A percentile compares a stretch with the other conserved stretches of the same genome.
Conservation (phyloP, 495 filamentous ascomycete species). For the Extremus antarcticus region DNA sequence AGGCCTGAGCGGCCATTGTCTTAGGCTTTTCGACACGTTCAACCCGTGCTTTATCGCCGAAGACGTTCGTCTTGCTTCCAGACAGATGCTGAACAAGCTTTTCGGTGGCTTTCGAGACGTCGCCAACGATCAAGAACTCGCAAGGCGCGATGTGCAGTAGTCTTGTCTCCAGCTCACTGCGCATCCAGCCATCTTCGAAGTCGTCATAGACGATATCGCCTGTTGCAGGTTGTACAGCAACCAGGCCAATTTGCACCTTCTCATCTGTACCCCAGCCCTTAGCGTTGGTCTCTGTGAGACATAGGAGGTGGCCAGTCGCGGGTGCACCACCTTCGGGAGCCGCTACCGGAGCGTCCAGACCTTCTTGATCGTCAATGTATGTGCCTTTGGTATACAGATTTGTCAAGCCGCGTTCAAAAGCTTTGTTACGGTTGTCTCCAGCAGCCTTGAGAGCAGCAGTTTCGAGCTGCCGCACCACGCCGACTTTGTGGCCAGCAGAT, state of each 20-base stretch:
- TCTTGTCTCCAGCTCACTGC: slow-evolving; percentile 88
- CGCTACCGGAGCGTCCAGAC: slow-evolving; percentile 44
- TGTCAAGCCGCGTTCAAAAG: slow-evolving; percentile 85
- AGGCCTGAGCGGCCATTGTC: slow-evolving; percentile 70
- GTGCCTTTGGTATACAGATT: slow-evolving; percentile 98
- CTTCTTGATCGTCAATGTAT: slow-evolving; percentile 90
- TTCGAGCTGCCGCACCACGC: slow-evolving; percentile 91
- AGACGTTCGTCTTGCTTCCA: slow-evolving; percentile 80
- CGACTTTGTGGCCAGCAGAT: slow-evolving; percentile 87
- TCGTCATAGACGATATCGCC: slow-evolving; percentile 94
- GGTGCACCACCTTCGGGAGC: slow-evolving; percentile 45
- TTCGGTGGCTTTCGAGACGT: slow-evolving; percentile 84
- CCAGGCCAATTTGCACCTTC: slow-evolving; percentile 81
- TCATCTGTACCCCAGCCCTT: slow-evolving; percentile 87
- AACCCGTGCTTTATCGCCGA: slow-evolving; percentile 79
- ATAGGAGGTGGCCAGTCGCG: slow-evolving; percentile 81
- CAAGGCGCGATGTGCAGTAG: slow-evolving; percentile 91
- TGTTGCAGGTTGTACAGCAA: slow-evolving; percentile 91
- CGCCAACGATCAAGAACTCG: slow-evolving; percentile 90
- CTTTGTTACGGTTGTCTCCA: slow-evolving; percentile 87
- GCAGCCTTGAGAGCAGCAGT: slow-evolving; percentile 96
- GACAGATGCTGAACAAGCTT: slow-evolving; percentile 87
- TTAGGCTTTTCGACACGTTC: slow-evolving; percentile 69
- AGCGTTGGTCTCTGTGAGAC: slow-evolving; percentile 77
- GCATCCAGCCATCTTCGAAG: slow-evolving; percentile 98